Percentiles rank a stretch among this genome's conserved stretches.
Evolutionary conservation across 2,329 filamentous ascomycete species (phyloP).

Genomic region (Alternaria triticina): DNA sequence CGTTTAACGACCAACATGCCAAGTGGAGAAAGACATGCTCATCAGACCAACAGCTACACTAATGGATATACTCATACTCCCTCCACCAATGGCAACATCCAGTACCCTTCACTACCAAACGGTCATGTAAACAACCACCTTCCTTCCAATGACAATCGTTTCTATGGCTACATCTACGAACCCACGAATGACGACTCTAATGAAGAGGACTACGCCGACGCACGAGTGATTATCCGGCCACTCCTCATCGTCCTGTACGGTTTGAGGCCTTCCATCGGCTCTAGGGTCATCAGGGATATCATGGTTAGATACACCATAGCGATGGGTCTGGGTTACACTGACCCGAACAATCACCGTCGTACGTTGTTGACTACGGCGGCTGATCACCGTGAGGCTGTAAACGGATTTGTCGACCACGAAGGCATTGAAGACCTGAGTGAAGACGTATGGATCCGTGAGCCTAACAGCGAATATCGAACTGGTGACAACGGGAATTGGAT

Average conservation of each 20-base stretch:
- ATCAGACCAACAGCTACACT: background rate
- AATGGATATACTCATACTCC: background rate
- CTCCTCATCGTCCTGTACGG: background rate
- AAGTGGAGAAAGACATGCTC: background rate
- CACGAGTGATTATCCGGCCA: background rate
- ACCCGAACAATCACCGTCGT: background rate
- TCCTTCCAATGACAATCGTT: background rate
- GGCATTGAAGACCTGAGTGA: background rate
- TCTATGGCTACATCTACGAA: background rate
- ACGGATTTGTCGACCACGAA: background rate
- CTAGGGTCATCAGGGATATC: background rate
- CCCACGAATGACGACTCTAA: background rate
- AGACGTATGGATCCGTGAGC: background rate
- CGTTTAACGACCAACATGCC: background rate
- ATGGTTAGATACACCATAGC: background rate
- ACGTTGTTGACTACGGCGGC: background rate
- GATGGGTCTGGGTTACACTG: background rate
- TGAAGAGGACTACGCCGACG: background rate
- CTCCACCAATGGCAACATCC: background rate
- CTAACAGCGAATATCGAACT: background rate
- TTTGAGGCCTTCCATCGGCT: background rate
- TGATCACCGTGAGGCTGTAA: background rate
- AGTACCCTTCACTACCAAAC: background rate
- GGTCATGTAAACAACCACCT: background rate
- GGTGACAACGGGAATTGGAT: background rate